Base-by-base conservation (phyloP, 1,284 basidiomycete species). In the Irpex sp. region DNA sequence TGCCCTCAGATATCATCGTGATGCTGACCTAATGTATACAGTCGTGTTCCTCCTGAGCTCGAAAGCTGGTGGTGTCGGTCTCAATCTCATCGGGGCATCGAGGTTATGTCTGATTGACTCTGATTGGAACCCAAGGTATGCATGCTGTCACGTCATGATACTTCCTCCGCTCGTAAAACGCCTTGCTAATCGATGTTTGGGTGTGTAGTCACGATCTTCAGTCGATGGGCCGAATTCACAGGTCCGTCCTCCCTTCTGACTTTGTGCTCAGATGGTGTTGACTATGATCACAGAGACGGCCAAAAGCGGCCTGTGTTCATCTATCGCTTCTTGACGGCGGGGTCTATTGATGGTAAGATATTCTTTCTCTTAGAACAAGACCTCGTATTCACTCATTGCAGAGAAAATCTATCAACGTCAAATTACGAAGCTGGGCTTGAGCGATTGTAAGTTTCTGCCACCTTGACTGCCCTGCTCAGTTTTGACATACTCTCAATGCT, bases 191-290 rank as follows among this genome's bases (percentile, higher is more conserved):
- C 19, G 60, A 38, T 58, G 64, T 38, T 67, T 58, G 19, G 36
- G 21, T 56, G 62, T 59, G 4, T 58, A 93, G 91, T 68, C 92
- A 93, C 69, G 97, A 99, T 76, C 77, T 96, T 15, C 97, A 99
- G 75, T 93, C 97, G 1, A 99, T 99, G 97, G 97, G 96, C 59
- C 87, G 97, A 57, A 98, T 97, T 70, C 94, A 96, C 75, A 85
- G 94, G 94, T 94, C 65, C 65, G 26, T 31, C 48, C n/a, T n/a
- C 3, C 40, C 4, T 6, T 3, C 11, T 13, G 31, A 44, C 11
- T 55, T 57, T 19, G 40, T 6, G 36, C 31, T 31, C 13, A 37
- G 44, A 17, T 9, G 40, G 19, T 36, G n/a, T 31, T 37, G 21
- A 52, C 57, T 40, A 19, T 37, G 17, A 9, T 38, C 52, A 6